These are phyloP conservation scores for Gracilariopsis chorda DNA, from an alignment of 23 red algal species.

Conservation along the genomic window DNA sequence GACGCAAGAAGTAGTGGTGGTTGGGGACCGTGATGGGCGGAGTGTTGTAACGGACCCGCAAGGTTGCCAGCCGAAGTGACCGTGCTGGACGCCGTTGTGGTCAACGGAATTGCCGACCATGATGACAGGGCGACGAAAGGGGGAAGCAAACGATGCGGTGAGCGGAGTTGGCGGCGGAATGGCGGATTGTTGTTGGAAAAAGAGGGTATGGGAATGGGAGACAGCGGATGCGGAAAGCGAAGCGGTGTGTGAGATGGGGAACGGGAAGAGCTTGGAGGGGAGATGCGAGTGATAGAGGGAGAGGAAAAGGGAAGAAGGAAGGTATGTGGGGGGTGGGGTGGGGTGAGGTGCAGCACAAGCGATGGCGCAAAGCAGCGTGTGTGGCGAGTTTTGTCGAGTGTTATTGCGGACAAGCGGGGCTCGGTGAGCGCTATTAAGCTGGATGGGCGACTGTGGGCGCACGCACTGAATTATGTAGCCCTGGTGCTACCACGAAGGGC, in stretches of 20 bases:
- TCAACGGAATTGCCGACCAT: slow-evolving; percentile 19
- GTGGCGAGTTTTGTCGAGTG: too few relatives aligned
- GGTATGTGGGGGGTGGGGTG: too few relatives aligned
- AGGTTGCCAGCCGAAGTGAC: slow-evolving; percentile 65
- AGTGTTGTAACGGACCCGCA: slow-evolving; percentile 35
- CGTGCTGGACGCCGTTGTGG: slow-evolving; percentile 29
- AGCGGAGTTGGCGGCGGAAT: not conserved
- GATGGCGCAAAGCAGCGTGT: too few relatives aligned
- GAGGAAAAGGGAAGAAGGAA: too few relatives aligned
- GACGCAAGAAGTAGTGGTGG: too few relatives aligned
- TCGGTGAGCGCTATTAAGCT: too few relatives aligned
- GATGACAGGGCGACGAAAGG: not conserved
- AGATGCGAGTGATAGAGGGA: too few relatives aligned
- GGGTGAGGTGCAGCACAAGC: too few relatives aligned
- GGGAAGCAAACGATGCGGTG: not conserved
- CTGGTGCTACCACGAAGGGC: too few relatives aligned
- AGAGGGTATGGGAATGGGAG: not conserved
- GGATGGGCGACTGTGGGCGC: too few relatives aligned
- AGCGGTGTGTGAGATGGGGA: not conserved
- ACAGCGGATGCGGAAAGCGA: not conserved
- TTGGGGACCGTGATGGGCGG: not conserved
- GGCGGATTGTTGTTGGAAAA: not conserved
- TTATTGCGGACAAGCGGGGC: too few relatives aligned
- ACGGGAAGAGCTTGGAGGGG: not conserved
- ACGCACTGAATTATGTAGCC: too few relatives aligned